Percentiles rank a stretch among this genome's conserved stretches.
Evolutionary conservation across 78 protist species (phyloP).

Genomic region (Tieghemostelium lacteum): DNA sequence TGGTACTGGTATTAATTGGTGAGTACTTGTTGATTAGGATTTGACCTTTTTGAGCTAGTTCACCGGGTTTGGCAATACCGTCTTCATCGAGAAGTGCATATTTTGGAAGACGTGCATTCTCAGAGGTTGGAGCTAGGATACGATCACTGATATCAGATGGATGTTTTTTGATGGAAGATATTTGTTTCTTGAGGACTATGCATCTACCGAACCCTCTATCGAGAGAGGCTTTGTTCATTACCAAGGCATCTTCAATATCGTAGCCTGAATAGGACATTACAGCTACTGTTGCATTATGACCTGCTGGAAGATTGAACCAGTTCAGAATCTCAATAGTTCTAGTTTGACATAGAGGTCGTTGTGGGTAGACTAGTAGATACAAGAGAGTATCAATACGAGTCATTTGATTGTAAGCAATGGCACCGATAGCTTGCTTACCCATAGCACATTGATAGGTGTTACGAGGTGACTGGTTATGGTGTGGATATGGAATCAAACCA

Average conservation of each 20-base stretch:
- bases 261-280: conserved; percentile 99
- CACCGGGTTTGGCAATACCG: conserved; percentile 94
- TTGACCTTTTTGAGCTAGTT: conserved; percentile 80
- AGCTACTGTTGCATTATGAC: conserved; percentile 98
- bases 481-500: conserved; percentile 98
- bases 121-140: conserved; percentile 27
- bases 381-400: conserved; percentile 98
- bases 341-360: conserved; percentile 96
- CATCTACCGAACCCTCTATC: conserved; percentile 99
- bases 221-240: conserved; percentile 96
- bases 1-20: conserved; percentile 60
- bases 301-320: conserved; percentile 90
- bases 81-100: conserved; percentile 90
- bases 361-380: conserved; percentile 95
- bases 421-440: conserved; percentile 99
- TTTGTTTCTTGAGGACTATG: conserved; percentile 85
- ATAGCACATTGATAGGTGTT: conserved; percentile 99
- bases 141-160: conserved; percentile 52
- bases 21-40: conserved; percentile 88
- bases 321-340: conserved; percentile 91
- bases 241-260: conserved; percentile 99
- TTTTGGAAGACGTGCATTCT: conserved; percentile 19
- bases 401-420: conserved; percentile 98
- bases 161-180: conserved; percentile 75
- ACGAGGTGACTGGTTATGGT: conserved; percentile 99